Base-by-base conservation (phyloP, 495 filamentous ascomycete species). In the Tuber melanosporum region DNA sequence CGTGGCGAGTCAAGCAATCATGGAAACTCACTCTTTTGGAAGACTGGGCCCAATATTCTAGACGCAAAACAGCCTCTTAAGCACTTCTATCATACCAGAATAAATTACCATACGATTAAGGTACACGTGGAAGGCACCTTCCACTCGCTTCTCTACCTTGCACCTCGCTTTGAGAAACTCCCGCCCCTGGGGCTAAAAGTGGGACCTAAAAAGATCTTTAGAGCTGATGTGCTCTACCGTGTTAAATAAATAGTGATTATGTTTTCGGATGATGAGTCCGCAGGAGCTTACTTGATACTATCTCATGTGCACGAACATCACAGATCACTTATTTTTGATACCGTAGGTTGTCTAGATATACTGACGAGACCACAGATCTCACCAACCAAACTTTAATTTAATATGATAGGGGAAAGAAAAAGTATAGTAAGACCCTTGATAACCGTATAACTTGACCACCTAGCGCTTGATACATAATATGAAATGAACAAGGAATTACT, bases 401-500 rank as follows among this genome's bases (percentile, higher is more conserved):
- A 17, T 7, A 66, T 14, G 3, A 36, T 36, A 5, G 10, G 52
- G 42, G 46, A 32, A 46, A 74, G 4, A 42, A n/a, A 42, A 71
- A 71, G 41, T 44, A 12, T 15, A 75, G 46, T 41, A 20, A 72
- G 22, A 57, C 15, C 32, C 57, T 62, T 3, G n/a, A 32, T 62
- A 62, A 32, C 57, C 22, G 32, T 62, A 15, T 36, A 41, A 57
- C 45, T 39, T 72, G 43, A 14, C 32, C 52, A 42, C 73, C 62
- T 71, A 73, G 42, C 66, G 10, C 72, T 22, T 22, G 70, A 71
- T 26, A 72, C 71, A 75, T 41, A 46, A 75, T 41, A 46, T 71
- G 43, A 43, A 78, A 42, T 71, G 9, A 73, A 19, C 6, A 76
- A 71, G 32, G 74, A 72, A 78, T 45, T 10, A 43, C 26, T 44